phyloP scores from a whole-genome alignment of 495 filamentous ascomycete genomes.

The Neurospora sp. region DNA sequence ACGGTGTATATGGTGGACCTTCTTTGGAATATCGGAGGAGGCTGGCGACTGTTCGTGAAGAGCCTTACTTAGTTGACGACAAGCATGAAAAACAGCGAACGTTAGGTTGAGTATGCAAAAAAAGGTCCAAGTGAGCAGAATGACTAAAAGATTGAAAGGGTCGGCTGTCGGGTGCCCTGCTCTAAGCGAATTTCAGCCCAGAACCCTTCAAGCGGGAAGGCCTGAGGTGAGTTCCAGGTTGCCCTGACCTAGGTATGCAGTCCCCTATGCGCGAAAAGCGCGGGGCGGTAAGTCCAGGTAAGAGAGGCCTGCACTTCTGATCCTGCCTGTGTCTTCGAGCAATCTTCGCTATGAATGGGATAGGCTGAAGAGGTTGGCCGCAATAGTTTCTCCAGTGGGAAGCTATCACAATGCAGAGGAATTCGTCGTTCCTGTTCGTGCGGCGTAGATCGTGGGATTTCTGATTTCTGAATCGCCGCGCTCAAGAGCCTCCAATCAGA shows the following conservation, averaged over 20 bases:
- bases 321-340: not conserved
- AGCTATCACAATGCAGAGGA: not conserved
- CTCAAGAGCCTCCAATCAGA: not conserved
- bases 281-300: not conserved
- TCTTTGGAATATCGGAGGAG: not conserved
- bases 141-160: not conserved
- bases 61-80: not conserved
- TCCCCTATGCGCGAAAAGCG: not conserved
- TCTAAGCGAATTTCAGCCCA: not conserved
- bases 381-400: not conserved
- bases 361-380: not conserved
- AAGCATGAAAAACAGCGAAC: not conserved
- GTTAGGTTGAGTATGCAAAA: not conserved
- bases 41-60: not conserved
- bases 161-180: not conserved
- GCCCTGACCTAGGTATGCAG: not conserved
- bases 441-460: not conserved
- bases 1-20: not conserved
- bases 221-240: not conserved
- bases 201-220: not conserved
- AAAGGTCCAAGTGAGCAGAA: not conserved
- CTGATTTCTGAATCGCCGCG: not conserved
- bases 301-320: not conserved
- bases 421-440: not conserved
- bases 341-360: not conserved